Base-by-base conservation (phyloP, 139 green algal species). In the Micractinium sp. region DNA sequence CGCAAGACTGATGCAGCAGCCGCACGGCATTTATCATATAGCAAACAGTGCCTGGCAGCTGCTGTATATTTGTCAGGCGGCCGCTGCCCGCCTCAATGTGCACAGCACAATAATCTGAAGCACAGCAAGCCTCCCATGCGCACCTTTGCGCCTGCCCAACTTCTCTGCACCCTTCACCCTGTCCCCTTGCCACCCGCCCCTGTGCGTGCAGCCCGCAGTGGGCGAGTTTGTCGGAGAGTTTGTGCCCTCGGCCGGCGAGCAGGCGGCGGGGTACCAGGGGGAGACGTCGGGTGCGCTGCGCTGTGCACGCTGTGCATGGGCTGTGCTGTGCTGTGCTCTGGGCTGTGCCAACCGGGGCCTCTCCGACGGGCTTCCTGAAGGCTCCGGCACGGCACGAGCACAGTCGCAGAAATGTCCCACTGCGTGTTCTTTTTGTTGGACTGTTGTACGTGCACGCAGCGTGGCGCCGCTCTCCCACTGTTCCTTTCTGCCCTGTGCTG, bases 221-320 rank as follows among this genome's bases (percentile, higher is more conserved):
- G 81, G 81, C 18, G 81, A 85, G 56, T 71, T 39, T 41, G 85
- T 88, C 3, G 89, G 77, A 0, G 89, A 92, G 85, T 92, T 92
- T 87, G 74, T 90, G 36, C 89, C 89, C 33, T 60, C 81, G 13
- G 20, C 69, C 47, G 66, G 67, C 13, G 39, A 77, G 27, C 25
- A 77, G 61, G 79, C 31, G 29, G 89, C 56, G 0, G 84, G 84
- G 23, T 92, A 80, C 77, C 74, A 92, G 63, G 89, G 89, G 25
- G 89, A 92, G 47, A 90, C 89, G 7, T 87, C 85, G 19, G 89
- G 89, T 77, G 85, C 27, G 82, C 31, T 35, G 77, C 25, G 29
- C n/a, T 31, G 25, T 35, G 38, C 76, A 41, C 18, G 38, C 73
- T 56, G 47, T 38, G 71, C 25, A 19, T 38, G 29, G 13, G 53